A percentile compares a stretch with the other conserved stretches of the same genome.
These are phyloP conservation scores for Cryptosporidium viatorum DNA, from an alignment of 169 alveolate species.

Conservation along the genomic window DNA sequence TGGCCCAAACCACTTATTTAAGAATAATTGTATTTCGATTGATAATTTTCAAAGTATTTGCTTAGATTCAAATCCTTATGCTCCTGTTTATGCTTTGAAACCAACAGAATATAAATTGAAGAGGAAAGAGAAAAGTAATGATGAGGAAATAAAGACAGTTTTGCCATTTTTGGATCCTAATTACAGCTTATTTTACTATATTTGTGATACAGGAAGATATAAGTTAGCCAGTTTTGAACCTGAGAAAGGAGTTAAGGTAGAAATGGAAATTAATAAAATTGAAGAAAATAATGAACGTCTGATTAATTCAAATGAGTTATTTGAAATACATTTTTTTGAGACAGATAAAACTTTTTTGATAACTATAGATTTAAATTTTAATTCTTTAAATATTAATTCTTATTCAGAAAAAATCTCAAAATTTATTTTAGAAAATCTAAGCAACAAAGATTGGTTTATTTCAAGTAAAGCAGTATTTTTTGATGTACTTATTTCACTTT, in stretches of 20 bases:
- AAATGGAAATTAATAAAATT: not conserved
- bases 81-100: conserved; percentile 54
- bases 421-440: not conserved
- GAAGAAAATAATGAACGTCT: not conserved
- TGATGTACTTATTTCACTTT: not conserved
- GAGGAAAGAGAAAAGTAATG: not conserved
- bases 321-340: conserved; percentile 1
- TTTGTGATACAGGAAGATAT: conserved; percentile 48
- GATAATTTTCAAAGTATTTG: not conserved
- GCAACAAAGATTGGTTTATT: conserved; percentile 34
- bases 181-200: conserved; percentile 25
- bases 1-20: conserved; percentile 85
- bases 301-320: not conserved
- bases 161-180: conserved; percentile 49
- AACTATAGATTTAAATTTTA: not conserved
- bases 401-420: not conserved
- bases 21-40: conserved; percentile 1
- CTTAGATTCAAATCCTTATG: conserved; percentile 45
- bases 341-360: conserved; percentile 5
- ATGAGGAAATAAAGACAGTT: not conserved
- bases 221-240: not conserved
- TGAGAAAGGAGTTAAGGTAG: not conserved
- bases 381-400: not conserved
- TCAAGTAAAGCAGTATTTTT: conserved; percentile 18
- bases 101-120: conserved; percentile 5